phyloP scores from a whole-genome alignment of 805 yeast genomes.

The Ogataea methylovora region DNA sequence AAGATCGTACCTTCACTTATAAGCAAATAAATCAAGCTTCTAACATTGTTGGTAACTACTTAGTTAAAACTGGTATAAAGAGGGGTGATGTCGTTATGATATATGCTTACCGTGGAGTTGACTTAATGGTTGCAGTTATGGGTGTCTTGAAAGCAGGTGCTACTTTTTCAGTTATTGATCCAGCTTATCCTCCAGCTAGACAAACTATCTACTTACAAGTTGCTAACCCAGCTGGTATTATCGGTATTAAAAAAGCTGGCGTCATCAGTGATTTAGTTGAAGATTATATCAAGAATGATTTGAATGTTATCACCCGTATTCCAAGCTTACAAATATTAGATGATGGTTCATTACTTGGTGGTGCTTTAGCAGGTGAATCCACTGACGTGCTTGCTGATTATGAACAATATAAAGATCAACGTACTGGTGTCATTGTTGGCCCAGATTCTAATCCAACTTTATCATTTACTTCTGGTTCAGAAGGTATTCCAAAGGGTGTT shows the following conservation, averaged over 20 bases:
- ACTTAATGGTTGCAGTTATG: conserved; percentile 92
- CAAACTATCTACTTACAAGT: conserved; percentile 90
- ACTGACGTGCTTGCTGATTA: conserved; percentile 46
- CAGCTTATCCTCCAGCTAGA: conserved; percentile 98
- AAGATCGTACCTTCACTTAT: conserved; percentile 73
- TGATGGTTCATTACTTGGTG: conserved; percentile 68
- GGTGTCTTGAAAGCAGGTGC: conserved; percentile 99
- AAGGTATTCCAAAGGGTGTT: conserved; percentile 98
- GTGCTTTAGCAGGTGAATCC: conserved; percentile 17
- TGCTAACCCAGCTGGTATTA: conserved; percentile 86
- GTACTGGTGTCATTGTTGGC: conserved; percentile 89
- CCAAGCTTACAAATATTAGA: conserved; percentile 73
- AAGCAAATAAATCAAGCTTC: conserved; percentile 88
- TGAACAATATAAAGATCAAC: conserved; percentile 37
- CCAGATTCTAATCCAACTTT: conserved; percentile 97
- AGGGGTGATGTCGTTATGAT: conserved; percentile 97
- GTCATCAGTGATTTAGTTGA: conserved; percentile 67
- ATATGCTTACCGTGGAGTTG: conserved; percentile 96
- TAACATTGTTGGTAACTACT: conserved; percentile 84
- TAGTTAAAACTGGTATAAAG: conserved; percentile 71
- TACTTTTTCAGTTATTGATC: conserved; percentile 96
- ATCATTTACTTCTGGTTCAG: conserved; percentile 95
- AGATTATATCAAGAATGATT: conserved; percentile 65
- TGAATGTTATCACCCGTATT: conserved; percentile 64
- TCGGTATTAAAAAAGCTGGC: conserved; percentile 90